Base-by-base conservation (phyloP, 2,329 filamentous ascomycete genomes). In the Colletotrichum australisinense region DNA sequence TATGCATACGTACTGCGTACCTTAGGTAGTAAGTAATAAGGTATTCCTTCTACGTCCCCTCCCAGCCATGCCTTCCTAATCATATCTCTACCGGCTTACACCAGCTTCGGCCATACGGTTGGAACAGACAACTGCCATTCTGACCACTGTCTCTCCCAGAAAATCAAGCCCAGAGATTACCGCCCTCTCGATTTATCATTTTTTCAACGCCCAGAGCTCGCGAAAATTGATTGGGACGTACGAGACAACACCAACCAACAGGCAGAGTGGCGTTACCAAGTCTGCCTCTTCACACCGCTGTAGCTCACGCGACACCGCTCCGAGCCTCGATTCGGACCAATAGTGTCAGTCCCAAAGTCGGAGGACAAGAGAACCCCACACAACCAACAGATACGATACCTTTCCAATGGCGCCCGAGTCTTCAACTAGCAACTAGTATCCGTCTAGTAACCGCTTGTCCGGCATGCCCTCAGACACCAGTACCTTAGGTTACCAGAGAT, bases 301-400 rank as follows among this genome's bases (percentile, higher is more conserved):
- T 67, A 60, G 70, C 70, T 70, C 67, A 70, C 70, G 60, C 67
- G 70, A 69, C 70, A 65, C 60, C 56, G 67, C 57, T 65, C 67
- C 55, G 19, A 52, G 26, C 52, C 42, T 53, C 22, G 28, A 26
- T 42, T 55, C 12, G 57, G 49, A 28, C 64, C 58, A 68, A 52
- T 38, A 16, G 30, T 69, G 46, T 26, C n/a, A 63, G 49, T 62
- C 24, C 28, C 60, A 53, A 46, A 19, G 46, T 63, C 22, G 53
- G 46, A 32, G 60, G 42, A n/a, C 42, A 46, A 32, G 19, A n/a
- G 53, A 55, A 55, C 66, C 58, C 66, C 65, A 63, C 69, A 35
- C 64, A 42, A 53, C 69, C 69, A 63, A 68, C 35, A 67, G 22
- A 53, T 4, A 63, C 42, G 26, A 49, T 35, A 62, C 16, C 4